phyloP scores from a whole-genome alignment of 2,329 filamentous ascomycete genomes.

The Aureobasidium sp. region DNA sequence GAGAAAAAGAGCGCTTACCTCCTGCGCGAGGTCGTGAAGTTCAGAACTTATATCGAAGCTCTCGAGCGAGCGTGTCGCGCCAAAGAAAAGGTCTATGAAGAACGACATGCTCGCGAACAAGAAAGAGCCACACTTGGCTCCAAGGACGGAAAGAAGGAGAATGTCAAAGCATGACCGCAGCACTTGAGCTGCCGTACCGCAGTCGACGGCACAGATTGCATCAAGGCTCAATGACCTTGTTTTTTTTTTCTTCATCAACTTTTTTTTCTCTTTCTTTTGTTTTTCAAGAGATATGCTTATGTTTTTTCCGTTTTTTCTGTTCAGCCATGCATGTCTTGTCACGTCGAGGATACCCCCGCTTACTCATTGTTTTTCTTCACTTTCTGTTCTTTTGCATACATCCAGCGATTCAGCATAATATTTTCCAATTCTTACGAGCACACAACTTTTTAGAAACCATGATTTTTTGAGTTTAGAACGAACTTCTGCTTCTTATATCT shows the following conservation, averaged over 20 bases:
- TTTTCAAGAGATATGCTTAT: background rate
- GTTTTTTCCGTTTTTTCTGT: background rate
- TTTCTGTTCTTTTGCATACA: background rate
- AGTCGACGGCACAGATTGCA: background rate
- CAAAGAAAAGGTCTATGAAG: slow-evolving; percentile 56
- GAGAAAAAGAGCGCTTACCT: slow-evolving; percentile 91
- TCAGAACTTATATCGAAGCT: slow-evolving; percentile 87
- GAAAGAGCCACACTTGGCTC: background rate
- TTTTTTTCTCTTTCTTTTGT: background rate
- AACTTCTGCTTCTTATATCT: background rate
- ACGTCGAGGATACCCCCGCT: slow-evolving; percentile 10
- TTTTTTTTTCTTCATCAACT: background rate
- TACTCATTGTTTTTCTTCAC: background rate
- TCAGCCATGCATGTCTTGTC: background rate
- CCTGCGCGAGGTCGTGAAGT: slow-evolving; percentile 91
- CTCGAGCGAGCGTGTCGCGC: slow-evolving; percentile 63
- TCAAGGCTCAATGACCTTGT: background rate
- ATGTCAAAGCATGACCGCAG: background rate
- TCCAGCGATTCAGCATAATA: background rate
- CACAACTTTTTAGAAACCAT: background rate
- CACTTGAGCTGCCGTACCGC: background rate
- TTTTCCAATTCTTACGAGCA: background rate
- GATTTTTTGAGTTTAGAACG: background rate
- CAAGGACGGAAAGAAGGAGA: slow-evolving; percentile 9
- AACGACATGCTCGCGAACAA: slow-evolving; percentile 11